phyloP scores from a whole-genome alignment of 352 stramenopile species.

The Pythium scleroteichum region DNA sequence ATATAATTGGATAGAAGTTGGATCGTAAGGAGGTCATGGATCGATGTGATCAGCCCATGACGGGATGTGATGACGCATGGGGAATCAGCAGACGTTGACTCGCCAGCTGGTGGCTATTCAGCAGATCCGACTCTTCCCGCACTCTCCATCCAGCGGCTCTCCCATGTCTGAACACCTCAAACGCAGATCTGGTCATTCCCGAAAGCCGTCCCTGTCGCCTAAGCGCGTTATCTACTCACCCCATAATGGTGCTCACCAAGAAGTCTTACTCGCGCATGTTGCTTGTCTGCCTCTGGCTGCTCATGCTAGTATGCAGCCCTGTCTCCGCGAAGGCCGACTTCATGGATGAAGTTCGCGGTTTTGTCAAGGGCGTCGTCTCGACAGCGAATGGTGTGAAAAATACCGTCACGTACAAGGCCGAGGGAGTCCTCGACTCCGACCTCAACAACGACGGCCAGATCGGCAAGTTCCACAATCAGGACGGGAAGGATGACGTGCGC shows the following conservation, averaged over 20 bases:
- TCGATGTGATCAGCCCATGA: too few relatives aligned
- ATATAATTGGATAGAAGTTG: too few relatives aligned
- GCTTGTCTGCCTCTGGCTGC: background rate
- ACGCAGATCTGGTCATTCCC: background rate
- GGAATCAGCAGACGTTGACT: too few relatives aligned
- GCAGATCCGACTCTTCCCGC: too few relatives aligned
- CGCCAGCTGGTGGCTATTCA: too few relatives aligned
- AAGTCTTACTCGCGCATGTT: conserved; percentile 1
- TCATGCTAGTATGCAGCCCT: conserved; percentile 1
- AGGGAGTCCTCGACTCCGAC: conserved; percentile 12
- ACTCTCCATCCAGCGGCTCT: too few relatives aligned
- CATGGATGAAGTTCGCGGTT: conserved; percentile 6
- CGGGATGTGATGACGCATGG: too few relatives aligned
- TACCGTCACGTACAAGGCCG: conserved; percentile 10
- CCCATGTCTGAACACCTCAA: too few relatives aligned
- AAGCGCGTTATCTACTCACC: background rate
- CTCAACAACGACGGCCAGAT: conserved; percentile 30
- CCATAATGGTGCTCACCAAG: conserved; percentile 5
- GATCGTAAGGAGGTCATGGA: too few relatives aligned
- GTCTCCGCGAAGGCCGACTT: background rate
- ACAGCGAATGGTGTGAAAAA: background rate
- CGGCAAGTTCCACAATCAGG: conserved; percentile 23
- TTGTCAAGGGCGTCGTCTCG: conserved; percentile 7
- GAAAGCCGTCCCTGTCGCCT: conserved; percentile 3
- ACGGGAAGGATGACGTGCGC: conserved; percentile 10